phyloP scores from a whole-genome alignment of 2,329 filamentous ascomycete species.

The Trichoderma sp. region DNA sequence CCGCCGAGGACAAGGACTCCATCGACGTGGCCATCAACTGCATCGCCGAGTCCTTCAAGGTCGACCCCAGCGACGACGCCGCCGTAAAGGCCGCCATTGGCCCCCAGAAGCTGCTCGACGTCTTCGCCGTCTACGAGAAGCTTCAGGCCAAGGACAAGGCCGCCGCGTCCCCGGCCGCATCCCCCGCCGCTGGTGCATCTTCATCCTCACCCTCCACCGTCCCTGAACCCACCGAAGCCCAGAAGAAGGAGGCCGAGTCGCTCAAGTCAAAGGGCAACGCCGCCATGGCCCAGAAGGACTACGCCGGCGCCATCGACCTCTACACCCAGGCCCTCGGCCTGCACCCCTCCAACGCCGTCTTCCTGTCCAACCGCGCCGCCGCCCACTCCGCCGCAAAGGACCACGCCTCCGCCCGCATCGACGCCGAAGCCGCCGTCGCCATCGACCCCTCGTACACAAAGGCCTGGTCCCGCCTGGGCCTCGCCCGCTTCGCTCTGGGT shows the following conservation, averaged over 20 bases:
- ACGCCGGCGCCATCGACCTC: conserved; percentile 73
- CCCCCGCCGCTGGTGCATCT: conserved; percentile 44
- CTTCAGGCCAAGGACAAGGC: conserved; percentile 59
- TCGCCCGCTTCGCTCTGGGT: conserved; percentile 87
- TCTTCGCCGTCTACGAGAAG: conserved; percentile 97
- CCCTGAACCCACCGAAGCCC: conserved; percentile 47
- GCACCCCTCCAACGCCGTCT: conserved; percentile 85
- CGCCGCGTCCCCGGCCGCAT: conserved; percentile 34
- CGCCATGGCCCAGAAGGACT: conserved; percentile 94
- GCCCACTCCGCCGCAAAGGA: conserved; percentile 83
- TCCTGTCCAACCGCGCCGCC: conserved; percentile 94
- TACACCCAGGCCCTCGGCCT: conserved; percentile 86
- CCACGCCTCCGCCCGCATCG: conserved; percentile 78
- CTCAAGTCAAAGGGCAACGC: conserved; percentile 91
- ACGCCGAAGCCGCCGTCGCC: conserved; percentile 86
- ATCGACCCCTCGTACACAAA: conserved; percentile 94
- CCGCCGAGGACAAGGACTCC: conserved; percentile 84
- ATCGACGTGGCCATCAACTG: conserved; percentile 94
- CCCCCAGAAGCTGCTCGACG: conserved; percentile 80
- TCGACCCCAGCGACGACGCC: conserved; percentile 75
- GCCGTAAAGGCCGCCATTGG: conserved; percentile 76
- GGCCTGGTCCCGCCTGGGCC: conserved; percentile 90
- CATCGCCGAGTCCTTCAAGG: conserved; percentile 92
- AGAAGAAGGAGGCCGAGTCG: conserved; percentile 78
- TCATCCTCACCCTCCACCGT: conserved; percentile 22